Evolutionary conservation across 352 stramenopile species (phyloP).

Genomic region (Phytophthora sp.): DNA sequence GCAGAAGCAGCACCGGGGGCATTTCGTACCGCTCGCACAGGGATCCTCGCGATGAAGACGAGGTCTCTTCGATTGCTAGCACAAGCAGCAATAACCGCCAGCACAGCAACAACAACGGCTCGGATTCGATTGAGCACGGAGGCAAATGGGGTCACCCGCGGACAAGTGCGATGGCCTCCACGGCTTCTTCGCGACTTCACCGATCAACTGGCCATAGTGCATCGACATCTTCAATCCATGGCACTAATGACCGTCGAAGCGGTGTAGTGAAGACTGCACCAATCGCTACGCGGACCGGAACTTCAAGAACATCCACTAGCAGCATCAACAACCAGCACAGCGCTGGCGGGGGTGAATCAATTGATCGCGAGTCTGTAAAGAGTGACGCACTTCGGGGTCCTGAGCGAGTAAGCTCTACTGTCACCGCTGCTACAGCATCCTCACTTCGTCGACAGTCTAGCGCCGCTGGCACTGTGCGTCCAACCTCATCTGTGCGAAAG

Average conservation of each 20-base stretch:
- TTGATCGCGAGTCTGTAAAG: conserved; percentile 34
- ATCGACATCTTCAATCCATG: conserved; percentile 45
- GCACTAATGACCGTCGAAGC: conserved; percentile 12
- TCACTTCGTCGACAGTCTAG: conserved; percentile 22
- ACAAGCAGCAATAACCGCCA: conserved; percentile 32
- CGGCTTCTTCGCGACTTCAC: conserved; percentile 42
- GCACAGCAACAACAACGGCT: conserved; percentile 50
- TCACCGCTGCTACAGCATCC: conserved; percentile 27
- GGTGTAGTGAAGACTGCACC: conserved; percentile 25
- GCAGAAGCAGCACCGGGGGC: conserved; percentile 11
- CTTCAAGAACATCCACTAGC: conserved; percentile 10
- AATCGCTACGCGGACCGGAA: conserved; percentile 18
- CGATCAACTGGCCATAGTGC: conserved; percentile 31
- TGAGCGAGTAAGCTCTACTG: conserved; percentile 32
- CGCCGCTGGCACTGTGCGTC: conserved; percentile 7
- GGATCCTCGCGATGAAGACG: conserved; percentile 40
- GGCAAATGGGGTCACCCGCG: conserved; percentile 64
- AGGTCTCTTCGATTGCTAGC: conserved; percentile 27
- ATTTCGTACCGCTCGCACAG: conserved; percentile 30
- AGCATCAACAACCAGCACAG: conserved; percentile 42
- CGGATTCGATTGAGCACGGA: conserved; percentile 28
- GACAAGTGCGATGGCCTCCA: conserved; percentile 22
- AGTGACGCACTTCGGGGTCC: conserved; percentile 33
- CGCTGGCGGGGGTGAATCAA: conserved; percentile 22
- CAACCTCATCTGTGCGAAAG: conserved; percentile 35